Base-by-base conservation (phyloP, 2,329 filamentous ascomycete genomes). In the Penicillium sp. region DNA sequence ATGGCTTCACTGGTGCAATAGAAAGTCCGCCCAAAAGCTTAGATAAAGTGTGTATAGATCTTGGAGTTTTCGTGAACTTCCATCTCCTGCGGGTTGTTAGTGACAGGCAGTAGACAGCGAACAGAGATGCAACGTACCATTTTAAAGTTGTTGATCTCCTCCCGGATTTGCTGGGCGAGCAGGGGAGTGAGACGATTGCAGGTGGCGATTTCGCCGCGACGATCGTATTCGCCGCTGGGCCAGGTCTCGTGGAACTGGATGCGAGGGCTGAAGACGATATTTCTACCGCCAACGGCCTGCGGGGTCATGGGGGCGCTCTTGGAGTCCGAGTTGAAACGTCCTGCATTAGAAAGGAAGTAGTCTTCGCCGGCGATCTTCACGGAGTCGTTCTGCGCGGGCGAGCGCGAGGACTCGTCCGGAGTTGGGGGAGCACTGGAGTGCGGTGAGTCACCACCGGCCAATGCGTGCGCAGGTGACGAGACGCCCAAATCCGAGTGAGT, bases 1-100 rank as follows among this genome's bases (percentile, higher is more conserved):
- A 50, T 47, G 29, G 11, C 53, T 53, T 49, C 52, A 46, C 54
- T 34, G 39, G 49, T 53, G 58, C 47, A 54, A 53, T 38, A 60
- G 43, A 71, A 69, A 27, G 64, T 64, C 67, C 63, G 60, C 60
- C 58, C 62, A 57, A 8, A 58, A 65, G 68, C 58, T 93, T 85
- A 99, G 83, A 99, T 97, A 84, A 99, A 99, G 83, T 99, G 94
- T 67, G 94, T 99, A 82, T 99, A 97, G 70, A 97, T 92, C 81
- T 97, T 99, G 64, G 94, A 97, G 73, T 89, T 91, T 78, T 97
- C 94, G 75, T 99, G 94, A 68, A 99, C 94, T 81, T 97, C 94
- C 94, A 99, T 99, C 80, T 99, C 94, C 94, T 97, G 59, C 38
- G 14, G 65, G 84, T 74, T 84, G 79, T 62, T 34, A 57, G 62